Conservation (phyloP, 2,329 filamentous ascomycete genomes). For the Xylariaceae sp. region DNA sequence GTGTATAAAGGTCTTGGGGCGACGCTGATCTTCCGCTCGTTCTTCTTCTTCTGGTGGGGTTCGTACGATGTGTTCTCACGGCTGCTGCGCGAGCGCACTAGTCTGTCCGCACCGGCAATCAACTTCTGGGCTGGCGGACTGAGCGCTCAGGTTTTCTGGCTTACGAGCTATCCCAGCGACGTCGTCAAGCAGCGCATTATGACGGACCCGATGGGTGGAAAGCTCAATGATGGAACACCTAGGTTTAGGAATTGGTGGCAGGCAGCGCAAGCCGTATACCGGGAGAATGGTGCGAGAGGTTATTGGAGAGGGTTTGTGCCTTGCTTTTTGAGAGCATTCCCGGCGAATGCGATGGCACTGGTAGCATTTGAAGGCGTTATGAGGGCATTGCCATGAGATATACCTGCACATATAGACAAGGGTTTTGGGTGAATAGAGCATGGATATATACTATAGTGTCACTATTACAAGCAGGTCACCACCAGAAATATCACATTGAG, state of each 20-base stretch:
- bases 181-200: constrained; percentile 97
- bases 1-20: constrained; percentile 86
- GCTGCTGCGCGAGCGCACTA: constrained; percentile 69
- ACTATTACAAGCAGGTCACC: constrained; percentile 1
- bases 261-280: constrained; percentile 78
- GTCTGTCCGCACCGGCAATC: constrained; percentile 76
- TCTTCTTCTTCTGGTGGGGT: constrained; percentile 99
- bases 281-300: constrained; percentile 76
- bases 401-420: constrained; percentile 13
- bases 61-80: constrained; percentile 86
- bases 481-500: constrained; percentile 19
- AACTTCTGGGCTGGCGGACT: constrained; percentile 98
- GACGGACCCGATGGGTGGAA: constrained; percentile 86
- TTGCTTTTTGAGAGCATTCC: constrained; percentile 92
- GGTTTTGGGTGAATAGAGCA: constrained; percentile 1
- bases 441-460: neutral
- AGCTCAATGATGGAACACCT: constrained; percentile 69
- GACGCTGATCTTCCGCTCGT: constrained; percentile 86
- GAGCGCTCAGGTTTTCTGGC: constrained; percentile 93
- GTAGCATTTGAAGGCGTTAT: constrained; percentile 94
- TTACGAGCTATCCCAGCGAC: constrained; percentile 89
- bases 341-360: constrained; percentile 92
- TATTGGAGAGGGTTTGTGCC: constrained; percentile 95
- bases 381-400: constrained; percentile 62
- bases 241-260: constrained; percentile 79